Evolutionary conservation across 805 yeast genomes (phyloP), one percentile per base, ranked within the genome.

Genomic region (Saccharomycopsis fibuligera): DNA sequence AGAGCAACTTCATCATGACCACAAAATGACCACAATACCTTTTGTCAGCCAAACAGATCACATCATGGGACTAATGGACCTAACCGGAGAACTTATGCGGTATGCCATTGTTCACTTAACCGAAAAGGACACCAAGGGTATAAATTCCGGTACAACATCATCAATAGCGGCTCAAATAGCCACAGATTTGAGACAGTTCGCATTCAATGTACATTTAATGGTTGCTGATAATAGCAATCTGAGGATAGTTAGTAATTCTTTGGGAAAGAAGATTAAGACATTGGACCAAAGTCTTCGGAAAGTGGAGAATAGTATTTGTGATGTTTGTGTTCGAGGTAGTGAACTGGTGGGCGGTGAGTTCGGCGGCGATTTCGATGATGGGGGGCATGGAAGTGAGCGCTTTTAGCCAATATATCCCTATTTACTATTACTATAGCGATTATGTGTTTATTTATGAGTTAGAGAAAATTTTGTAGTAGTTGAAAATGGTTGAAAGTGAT

Each of bases 31-130:
- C 31, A 29, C 31, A 35, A 53, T 5, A n/a, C 42, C 36, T 6
- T 42, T 27, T 16, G 49, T 61, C 4, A 35, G 58, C 9, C 45
- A 45, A 21, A 64, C 60, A 12, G 73, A 69, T 53, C 69, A 63
- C 51, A 55, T 68, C 25, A 60, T 69, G 59, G 74, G 74, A 1
- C 44, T 68, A n/a, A 60, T 69, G 50, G 74, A 69, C 50, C 49
- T 67, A 42, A 67, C 73, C 0, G 74, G 74, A 1, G 74, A 69
- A 46, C 59, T 69, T 12, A 69, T 69, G 73, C 51, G 71, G 27
- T 65, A 62, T 46, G 62, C 69, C 10, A 66, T 69, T 6, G n/a
- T 10, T 6, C 14, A n/a, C 6, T n/a, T 33, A 5, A 8, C 17
- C 19, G 14, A 8, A 12, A 17, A 16, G 19, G n/a, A n/a, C n/a